phyloP scores from a whole-genome alignment of 441 rosid genomes.

The Biscutella auriculata region DNA sequence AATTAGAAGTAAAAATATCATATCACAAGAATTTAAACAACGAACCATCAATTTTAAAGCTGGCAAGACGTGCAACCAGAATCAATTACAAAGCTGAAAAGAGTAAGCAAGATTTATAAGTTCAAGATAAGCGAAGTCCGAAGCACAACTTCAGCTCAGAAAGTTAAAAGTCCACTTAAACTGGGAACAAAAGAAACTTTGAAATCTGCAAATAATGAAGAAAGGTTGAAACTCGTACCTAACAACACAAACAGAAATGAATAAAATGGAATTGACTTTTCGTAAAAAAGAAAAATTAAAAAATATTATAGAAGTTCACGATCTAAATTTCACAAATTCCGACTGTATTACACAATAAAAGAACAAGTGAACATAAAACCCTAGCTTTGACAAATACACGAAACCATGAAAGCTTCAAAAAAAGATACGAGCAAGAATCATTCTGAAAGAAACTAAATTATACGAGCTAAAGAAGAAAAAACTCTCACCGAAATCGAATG shows the following conservation, averaged over 20 bases:
- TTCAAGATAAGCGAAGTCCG: neutral
- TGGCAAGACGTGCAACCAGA: neutral
- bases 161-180: neutral
- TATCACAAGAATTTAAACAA: neutral
- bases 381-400: conserved; percentile 1
- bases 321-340: neutral
- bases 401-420: neutral
- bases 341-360: neutral
- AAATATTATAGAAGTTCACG: neutral
- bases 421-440: neutral
- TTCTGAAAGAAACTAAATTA: neutral
- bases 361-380: conserved; percentile 11
- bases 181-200: neutral
- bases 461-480: neutral
- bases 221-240: neutral
- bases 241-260: conserved; percentile 3
- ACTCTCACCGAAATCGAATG: conserved; percentile 21
- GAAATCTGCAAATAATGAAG: neutral
- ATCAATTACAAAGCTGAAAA: neutral
- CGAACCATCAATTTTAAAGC: neutral
- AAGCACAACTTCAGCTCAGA: conserved; percentile 1
- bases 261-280: conserved; percentile 12
- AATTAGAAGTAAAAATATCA: neutral
- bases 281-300: neutral
- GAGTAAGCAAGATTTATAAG: neutral